A percentile compares a stretch with the other conserved stretches of the same genome.
Conservation (phyloP, 2,329 filamentous ascomycete genomes). For the Chalaropsis ovoidea region DNA sequence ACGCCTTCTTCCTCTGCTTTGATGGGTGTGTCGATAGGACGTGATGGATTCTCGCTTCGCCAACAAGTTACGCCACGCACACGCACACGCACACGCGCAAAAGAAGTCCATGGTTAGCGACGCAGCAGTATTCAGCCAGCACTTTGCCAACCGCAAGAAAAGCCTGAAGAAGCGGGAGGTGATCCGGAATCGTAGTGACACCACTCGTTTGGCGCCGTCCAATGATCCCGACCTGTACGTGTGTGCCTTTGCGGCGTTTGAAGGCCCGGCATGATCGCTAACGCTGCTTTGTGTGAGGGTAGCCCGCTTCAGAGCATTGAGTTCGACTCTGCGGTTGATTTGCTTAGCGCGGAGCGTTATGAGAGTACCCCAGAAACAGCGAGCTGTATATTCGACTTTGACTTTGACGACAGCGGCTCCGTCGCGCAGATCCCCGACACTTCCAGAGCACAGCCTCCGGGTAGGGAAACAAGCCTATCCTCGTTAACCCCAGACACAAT, state of each 20-base stretch:
- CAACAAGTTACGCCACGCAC: not conserved
- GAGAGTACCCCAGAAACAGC: not conserved
- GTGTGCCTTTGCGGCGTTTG: not conserved
- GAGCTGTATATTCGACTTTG: slow-evolving; percentile 18
- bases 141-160: slow-evolving; percentile 2
- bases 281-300: not conserved
- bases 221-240: slow-evolving; percentile 9
- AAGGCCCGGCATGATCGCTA: not conserved
- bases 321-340: not conserved
- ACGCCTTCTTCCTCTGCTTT: not conserved
- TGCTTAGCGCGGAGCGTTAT: not conserved
- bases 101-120: not conserved
- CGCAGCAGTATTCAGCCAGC: slow-evolving; percentile 10
- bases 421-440: not conserved
- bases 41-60: slow-evolving; percentile 1
- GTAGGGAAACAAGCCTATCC: not conserved
- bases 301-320: slow-evolving; percentile 16
- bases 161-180: not conserved
- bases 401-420: slow-evolving; percentile 16
- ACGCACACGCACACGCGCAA: not conserved
- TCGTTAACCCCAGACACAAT: not conserved
- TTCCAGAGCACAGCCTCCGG: too few species aligned
- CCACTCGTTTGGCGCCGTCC: not conserved
- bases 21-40: not conserved
- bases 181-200: not conserved